Conservation (phyloP, 768 basidiomycete species). For the Collybia mongolica region DNA sequence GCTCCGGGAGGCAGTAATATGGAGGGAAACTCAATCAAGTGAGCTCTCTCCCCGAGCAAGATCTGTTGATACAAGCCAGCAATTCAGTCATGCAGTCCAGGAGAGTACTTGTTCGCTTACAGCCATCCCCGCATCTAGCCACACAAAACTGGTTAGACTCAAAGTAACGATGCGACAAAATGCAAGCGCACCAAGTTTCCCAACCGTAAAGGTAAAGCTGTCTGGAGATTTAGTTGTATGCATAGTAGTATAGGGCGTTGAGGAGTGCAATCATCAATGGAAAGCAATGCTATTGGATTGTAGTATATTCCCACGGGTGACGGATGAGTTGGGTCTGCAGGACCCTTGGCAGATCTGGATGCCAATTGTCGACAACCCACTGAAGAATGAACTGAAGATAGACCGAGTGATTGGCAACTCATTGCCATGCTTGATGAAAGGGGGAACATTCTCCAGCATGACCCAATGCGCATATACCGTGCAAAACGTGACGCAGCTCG, state of each 20-base stretch:
- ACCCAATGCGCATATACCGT: slow-evolving; percentile 87
- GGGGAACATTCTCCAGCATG: slow-evolving; percentile 51
- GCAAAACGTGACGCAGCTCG: slow-evolving; percentile 71
- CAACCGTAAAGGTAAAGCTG: slow-evolving; percentile 89
- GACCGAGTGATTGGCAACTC: neutral
- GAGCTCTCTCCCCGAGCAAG: slow-evolving; percentile 88
- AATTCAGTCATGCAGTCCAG: slow-evolving; percentile 4
- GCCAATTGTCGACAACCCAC: neutral
- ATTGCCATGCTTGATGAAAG: slow-evolving; percentile 29
- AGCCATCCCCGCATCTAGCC: slow-evolving; percentile 89
- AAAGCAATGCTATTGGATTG: too few species aligned
- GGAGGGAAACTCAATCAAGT: slow-evolving; percentile 97
- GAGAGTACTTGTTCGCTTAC: slow-evolving; percentile 38
- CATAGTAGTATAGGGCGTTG: slow-evolving; percentile 15
- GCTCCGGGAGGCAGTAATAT: slow-evolving; percentile 91
- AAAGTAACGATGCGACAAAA: slow-evolving; percentile 4
- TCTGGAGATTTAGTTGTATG: slow-evolving; percentile 41
- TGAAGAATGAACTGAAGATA: slow-evolving; percentile 9
- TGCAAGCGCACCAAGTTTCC: slow-evolving; percentile 78
- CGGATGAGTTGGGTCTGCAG: too few species aligned
- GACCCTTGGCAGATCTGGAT: neutral
- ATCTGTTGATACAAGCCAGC: slow-evolving; percentile 52
- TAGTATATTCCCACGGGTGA: neutral
- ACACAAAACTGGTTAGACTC: neutral
- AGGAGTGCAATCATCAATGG: slow-evolving; percentile 7